A percentile compares a stretch with the other conserved stretches of the same genome.
phyloP scores from a whole-genome alignment of 768 basidiomycete species.

The Tulasnella sp. region DNA sequence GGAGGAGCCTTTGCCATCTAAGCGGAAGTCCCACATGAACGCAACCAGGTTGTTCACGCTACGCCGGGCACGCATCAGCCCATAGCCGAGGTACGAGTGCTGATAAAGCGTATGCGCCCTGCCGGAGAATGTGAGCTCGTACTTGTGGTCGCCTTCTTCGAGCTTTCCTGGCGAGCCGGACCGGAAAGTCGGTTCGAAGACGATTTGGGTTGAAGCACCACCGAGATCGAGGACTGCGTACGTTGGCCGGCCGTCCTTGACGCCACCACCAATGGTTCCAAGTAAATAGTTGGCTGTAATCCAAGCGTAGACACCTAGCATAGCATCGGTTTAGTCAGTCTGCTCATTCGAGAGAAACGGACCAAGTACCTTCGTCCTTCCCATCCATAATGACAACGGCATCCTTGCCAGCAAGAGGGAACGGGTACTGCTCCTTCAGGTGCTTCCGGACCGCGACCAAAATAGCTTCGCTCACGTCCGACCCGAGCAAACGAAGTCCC shows the following conservation, averaged over 20 bases:
- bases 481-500: constrained; percentile 64
- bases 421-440: constrained; percentile 52
- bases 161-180: constrained; percentile 26
- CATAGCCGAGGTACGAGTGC: constrained; percentile 96
- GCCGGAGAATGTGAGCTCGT: constrained; percentile 66
- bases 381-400: constrained; percentile 90
- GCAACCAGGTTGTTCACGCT: constrained; percentile 82
- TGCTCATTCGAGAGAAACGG: neutral
- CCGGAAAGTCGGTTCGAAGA: constrained; percentile 71
- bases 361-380: constrained; percentile 81
- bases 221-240: constrained; percentile 94
- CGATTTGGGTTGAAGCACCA: constrained; percentile 95
- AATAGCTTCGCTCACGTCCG: constrained; percentile 52
- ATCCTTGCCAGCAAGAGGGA: constrained; percentile 46
- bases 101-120: constrained; percentile 72
- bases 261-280: constrained; percentile 50
- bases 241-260: constrained; percentile 37
- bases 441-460: constrained; percentile 57
- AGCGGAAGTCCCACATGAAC: constrained; percentile 52
- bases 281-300: constrained; percentile 94
- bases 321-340: neutral
- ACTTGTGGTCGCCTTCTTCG: constrained; percentile 85
- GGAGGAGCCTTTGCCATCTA: neutral
- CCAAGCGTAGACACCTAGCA: constrained; percentile 77
- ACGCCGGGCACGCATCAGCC: constrained; percentile 75